Evolutionary conservation across 495 filamentous ascomycete species (phyloP), one percentile per base, ranked within the genome.

Genomic region (Podospora australis): DNA sequence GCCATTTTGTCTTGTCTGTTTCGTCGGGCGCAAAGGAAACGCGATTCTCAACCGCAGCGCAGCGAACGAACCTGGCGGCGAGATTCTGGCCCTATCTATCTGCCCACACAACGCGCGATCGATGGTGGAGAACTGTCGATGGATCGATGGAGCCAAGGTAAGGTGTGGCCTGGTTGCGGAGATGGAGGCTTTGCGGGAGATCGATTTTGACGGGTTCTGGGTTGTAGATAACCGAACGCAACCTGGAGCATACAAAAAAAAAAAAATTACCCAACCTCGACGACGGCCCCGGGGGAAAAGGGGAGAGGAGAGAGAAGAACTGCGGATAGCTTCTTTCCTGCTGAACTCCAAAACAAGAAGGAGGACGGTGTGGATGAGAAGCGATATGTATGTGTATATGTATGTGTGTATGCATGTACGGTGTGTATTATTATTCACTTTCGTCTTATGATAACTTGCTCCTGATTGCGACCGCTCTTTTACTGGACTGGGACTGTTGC

Each of bases 1-100:
- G 78, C 77, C 72, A 75, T 75, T 29, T 50, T 60, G 58, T 23
- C 20, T 21, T 47, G 32, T 44, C 22, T 47, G 43, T 35, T 32
- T 40, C 8, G 29, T 49, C 40, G 14, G 35, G 21, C 34, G 30
- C 48, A 24, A 40, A 22, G 22, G n/a, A 8, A 39, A 17, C 29
- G n/a, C 16, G 30, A 28, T 14, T 13, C 3, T 2, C 30, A 34
- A 3, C 4, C 4, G 30, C 30, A 26, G 30, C 8, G n/a, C n/a
- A n/a, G n/a, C n/a, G n/a, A n/a, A n/a, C n/a, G n/a, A n/a, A n/a
- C n/a, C n/a, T n/a, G 25, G 22, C 48, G 50, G 39, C 46, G 44
- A 11, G 45, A 46, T 6, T 36, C 19, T 11, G 35, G n/a, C 26
- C 8, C 13, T 8, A 19, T 19, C 30, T 16, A 35, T 43, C 40